These are phyloP conservation scores for Lachancea fermentati DNA, from an alignment of 805 yeast species.

Conservation along the genomic window DNA sequence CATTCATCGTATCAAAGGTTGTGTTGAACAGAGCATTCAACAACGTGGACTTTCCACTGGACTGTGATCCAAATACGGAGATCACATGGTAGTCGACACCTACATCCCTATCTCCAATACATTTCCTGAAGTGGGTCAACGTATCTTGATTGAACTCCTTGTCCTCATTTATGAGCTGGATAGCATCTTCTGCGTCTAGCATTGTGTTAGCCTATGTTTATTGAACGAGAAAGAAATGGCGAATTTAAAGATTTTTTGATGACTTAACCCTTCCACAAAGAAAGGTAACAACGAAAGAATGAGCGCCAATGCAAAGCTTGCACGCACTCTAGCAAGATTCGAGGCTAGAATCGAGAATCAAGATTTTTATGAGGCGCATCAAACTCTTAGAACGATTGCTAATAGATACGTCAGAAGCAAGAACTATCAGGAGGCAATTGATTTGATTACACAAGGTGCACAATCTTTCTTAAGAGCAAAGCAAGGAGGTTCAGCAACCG, in stretches of 20 bases:
- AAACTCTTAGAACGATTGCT: constrained; percentile 83
- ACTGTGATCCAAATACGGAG: constrained; percentile 95
- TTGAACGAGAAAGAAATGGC: background rate
- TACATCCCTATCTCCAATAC: constrained; percentile 30
- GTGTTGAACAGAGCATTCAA: constrained; percentile 84
- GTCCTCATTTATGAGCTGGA: constrained; percentile 50
- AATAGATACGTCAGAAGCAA: constrained; percentile 72
- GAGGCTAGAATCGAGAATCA: constrained; percentile 62
- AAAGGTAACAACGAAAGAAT: background rate
- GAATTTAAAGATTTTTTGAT: too few species aligned
- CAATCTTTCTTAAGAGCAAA: constrained; percentile 58
- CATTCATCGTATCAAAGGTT: constrained; percentile 90
- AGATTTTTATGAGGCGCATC: constrained; percentile 92
- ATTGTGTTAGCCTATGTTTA: background rate
- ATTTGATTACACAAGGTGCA: constrained; percentile 67
- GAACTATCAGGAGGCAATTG: constrained; percentile 65
- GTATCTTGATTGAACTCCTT: constrained; percentile 38
- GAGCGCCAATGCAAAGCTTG: constrained; percentile 37
- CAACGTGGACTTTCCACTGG: constrained; percentile 93
- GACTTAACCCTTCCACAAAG: background rate
- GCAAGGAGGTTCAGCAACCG: constrained; percentile 79
- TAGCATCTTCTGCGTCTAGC: constrained; percentile 27
- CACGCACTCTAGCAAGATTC: constrained; percentile 59
- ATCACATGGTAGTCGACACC: constrained; percentile 83
- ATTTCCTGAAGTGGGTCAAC: constrained; percentile 19